Evolutionary conservation across 192 early-diverging fungal genomes (phyloP), one percentile per base, ranked within the genome.

Genomic region (Phlyctochytrium planicorne): DNA sequence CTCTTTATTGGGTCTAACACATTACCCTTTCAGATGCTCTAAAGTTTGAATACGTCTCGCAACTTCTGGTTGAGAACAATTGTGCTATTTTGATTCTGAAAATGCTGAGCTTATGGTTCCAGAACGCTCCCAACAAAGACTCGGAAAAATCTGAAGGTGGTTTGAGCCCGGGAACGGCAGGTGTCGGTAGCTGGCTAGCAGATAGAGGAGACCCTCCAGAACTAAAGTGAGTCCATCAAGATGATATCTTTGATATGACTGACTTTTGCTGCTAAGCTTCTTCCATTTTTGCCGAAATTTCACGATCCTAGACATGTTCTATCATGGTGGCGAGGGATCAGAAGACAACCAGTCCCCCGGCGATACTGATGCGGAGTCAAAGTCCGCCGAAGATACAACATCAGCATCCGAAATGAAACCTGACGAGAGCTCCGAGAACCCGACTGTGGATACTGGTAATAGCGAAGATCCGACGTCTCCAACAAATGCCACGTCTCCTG

Each of bases 21-120:
- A 52, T 65, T 20, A 60, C 34, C n/a, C 31, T 63, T 10, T 3
- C 52, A 91, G 88, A 91, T 73, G 78, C 78, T 12, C 65, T 93
- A 34, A 88, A 88, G 59, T 91, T 87, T 73, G 90, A 94, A 73
- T 87, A 93, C 72, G 71, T 93, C 12, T 87, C 84, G 2, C 89
- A 91, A 62, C 77, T 91, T 1, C 78, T 94, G 29, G 82, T 93
- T 24, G 93, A 94, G 69, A 92, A 91, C 24, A 91, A 91, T 53
- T 89, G 91, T 40, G 75, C 91, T n/a, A 83, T 94, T 32, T 68
- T 94, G 3, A 84, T 94, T 32, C 75, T 94, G 10, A 94, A 93
- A 66, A 87, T 94, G 73, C 81, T 93, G n/a, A 78, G 73, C 57
- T 70, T 76, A 62, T 91, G 91, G 53, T 82, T 93, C 25, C 90